Evolutionary conservation across 371 early-diverging fungal species (phyloP).

Genomic region (Nematocida homosporus): DNA sequence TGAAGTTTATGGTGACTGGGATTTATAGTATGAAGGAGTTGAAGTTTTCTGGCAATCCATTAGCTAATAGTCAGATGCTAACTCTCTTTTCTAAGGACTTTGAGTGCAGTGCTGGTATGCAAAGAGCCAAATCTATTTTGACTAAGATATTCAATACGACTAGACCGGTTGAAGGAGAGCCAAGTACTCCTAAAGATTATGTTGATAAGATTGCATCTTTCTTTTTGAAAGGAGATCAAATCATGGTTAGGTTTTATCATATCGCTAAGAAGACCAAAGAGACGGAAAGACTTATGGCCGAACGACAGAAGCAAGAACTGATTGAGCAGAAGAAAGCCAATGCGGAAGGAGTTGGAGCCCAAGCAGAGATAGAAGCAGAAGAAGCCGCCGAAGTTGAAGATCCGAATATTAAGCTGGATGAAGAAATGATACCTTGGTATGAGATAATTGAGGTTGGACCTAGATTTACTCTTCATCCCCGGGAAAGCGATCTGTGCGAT

Average conservation of each 20-base stretch:
- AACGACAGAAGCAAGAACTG: slow-evolving; percentile 23
- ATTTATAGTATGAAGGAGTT: slow-evolving; percentile 52
- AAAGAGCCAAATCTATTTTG: slow-evolving; percentile 35
- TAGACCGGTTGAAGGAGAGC: neutral
- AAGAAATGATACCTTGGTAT: slow-evolving; percentile 32
- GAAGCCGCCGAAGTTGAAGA: slow-evolving; percentile 54
- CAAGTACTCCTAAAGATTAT: slow-evolving; percentile 6
- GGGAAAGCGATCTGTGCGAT: slow-evolving; percentile 51
- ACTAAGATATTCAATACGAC: slow-evolving; percentile 49
- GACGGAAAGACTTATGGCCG: slow-evolving; percentile 49
- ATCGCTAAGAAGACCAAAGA: slow-evolving; percentile 51
- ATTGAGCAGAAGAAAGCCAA: slow-evolving; percentile 12
- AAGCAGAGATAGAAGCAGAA: slow-evolving; percentile 37
- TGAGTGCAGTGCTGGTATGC: slow-evolving; percentile 23
- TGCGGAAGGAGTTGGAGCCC: slow-evolving; percentile 25
- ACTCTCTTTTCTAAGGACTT: slow-evolving; percentile 49
- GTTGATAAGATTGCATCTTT: slow-evolving; percentile 46
- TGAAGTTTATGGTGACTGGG: slow-evolving; percentile 52
- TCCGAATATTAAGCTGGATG: slow-evolving; percentile 14
- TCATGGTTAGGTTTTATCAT: slow-evolving; percentile 48
- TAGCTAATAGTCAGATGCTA: slow-evolving; percentile 46
- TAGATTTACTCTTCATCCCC: slow-evolving; percentile 51
- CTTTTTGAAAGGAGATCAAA: slow-evolving; percentile 29
- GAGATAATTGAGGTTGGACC: slow-evolving; percentile 45
- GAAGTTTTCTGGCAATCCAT: slow-evolving; percentile 47